Conservation (phyloP, 1,284 basidiomycete species). For the Ganoderma leucocontextum region DNA sequence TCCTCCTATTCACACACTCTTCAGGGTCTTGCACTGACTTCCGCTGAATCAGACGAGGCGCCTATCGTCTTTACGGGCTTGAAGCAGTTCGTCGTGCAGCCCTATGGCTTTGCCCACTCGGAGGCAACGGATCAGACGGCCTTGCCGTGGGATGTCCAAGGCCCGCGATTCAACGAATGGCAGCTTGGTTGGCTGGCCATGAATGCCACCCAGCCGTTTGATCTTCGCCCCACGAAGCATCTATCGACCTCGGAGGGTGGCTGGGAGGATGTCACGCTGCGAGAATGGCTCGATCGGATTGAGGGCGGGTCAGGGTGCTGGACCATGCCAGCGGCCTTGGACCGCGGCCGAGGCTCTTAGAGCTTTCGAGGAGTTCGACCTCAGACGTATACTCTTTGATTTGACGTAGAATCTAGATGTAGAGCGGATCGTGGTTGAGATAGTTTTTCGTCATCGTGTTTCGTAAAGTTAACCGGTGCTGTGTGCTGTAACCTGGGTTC, state of each 20-base stretch:
- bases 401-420: too few relatives aligned
- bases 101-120: slow-evolving; percentile 1
- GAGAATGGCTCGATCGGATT: slow-evolving; percentile 10
- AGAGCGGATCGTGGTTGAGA: too few relatives aligned
- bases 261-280: background rate
- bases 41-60: background rate
- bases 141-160: slow-evolving; percentile 1
- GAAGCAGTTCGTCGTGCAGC: slow-evolving; percentile 13
- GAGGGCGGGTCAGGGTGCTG: slow-evolving; percentile 9
- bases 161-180: background rate
- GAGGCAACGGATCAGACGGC: background rate
- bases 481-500: too few relatives aligned
- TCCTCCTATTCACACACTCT: background rate
- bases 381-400: too few relatives aligned
- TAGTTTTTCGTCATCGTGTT: too few relatives aligned
- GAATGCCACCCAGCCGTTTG: slow-evolving; percentile 1
- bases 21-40: background rate
- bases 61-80: slow-evolving; percentile 1
- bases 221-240: slow-evolving; percentile 11
- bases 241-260: background rate
- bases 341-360: background rate
- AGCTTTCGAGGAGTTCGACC: background rate
- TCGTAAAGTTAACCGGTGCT: too few relatives aligned
- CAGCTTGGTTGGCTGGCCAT: slow-evolving; percentile 2
- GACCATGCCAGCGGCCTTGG: background rate